phyloP scores from a whole-genome alignment of 2,329 filamentous ascomycete genomes.

The Trematosphaeria pertusa region DNA sequence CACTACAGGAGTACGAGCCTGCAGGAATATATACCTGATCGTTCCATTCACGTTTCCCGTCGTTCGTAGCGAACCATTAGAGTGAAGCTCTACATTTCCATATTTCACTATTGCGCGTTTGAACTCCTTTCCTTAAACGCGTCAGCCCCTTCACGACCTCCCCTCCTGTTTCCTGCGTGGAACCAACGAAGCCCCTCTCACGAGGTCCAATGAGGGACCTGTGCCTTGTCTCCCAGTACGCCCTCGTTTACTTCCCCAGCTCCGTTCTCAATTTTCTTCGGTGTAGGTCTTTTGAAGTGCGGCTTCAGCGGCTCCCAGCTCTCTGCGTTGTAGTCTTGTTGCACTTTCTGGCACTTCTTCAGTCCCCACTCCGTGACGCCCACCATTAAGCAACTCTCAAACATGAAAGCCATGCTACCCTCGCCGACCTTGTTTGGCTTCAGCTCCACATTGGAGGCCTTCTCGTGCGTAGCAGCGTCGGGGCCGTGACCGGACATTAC shows the following conservation, averaged over 20 bases:
- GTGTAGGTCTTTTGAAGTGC: conserved; percentile 48
- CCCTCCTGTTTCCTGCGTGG: too few species aligned
- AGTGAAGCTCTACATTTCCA: too few species aligned
- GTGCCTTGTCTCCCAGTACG: conserved; percentile 26
- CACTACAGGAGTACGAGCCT: too few species aligned
- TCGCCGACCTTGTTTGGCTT: conserved; percentile 67
- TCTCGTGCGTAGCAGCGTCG: conserved; percentile 65
- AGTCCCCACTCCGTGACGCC: conserved; percentile 76
- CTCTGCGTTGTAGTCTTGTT: conserved; percentile 78
- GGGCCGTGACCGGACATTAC: conserved; percentile 76
- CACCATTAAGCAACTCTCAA: conserved; percentile 71
- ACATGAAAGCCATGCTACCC: conserved; percentile 73
- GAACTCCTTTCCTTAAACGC: too few species aligned
- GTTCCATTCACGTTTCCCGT: too few species aligned
- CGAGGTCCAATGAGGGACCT: conserved; percentile 35
- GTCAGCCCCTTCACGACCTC: too few species aligned
- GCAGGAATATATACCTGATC: too few species aligned
- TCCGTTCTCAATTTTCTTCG: conserved; percentile 36
- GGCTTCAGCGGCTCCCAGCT: conserved; percentile 71
- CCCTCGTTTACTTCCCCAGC: conserved; percentile 22
- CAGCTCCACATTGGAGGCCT: conserved; percentile 62
- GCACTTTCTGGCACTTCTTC: conserved; percentile 73
- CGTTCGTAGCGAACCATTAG: too few species aligned
- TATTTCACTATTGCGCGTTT: too few species aligned
- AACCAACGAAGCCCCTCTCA: too few species aligned